Evolutionary conservation across 371 early-diverging fungal genomes (phyloP), one percentile per base, ranked within the genome.

Genomic region (Zychaea mexicana): DNA sequence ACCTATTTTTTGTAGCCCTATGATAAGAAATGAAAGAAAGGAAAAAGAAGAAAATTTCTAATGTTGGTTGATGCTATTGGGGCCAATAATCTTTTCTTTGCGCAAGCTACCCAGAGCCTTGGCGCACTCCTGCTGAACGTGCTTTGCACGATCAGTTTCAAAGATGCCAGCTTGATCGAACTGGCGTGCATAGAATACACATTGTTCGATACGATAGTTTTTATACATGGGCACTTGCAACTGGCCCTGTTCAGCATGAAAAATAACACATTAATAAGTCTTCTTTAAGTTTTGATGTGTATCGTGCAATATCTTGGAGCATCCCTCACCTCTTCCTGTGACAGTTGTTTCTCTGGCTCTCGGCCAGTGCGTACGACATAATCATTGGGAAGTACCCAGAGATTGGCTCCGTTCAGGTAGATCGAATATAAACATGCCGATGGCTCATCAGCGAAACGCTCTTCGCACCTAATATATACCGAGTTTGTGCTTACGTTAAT

Each of bases 401-500:
- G 61, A 30, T 79, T 70, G 12, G 76, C 71, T 6, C 80, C 80
- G 12, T 65, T 62, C 3, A 79, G 53, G 49, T 74, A 79, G 24
- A 61, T 71, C 10, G 69, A 60, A 63, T 74, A 79, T 8, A 79
- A 26, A 53, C 80, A 79, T 8, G 77, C 69, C 2, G 75, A 52
- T 38, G 70, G 33, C 47, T 74, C 64, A 62, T 79, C 80, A 45
- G 72, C 74, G 59, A 79, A 79, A 6, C 80, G 67, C 39, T 79
- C 80, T 53, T 76, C 77, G 32, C 80, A 79, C 77, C 76, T 75
- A 54, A 27, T 3, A n/a, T n/a, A n/a, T n/a, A n/a, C n/a, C n/a
- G n/a, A n/a, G n/a, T n/a, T n/a, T n/a, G n/a, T n/a, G n/a, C n/a
- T n/a, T n/a, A n/a, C n/a, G n/a, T n/a, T n/a, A n/a, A n/a, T n/a